Percentiles rank a stretch among this genome's conserved stretches.
phyloP scores from a whole-genome alignment of 2,329 filamentous ascomycete species.

The Pseudonectria foliicola region DNA sequence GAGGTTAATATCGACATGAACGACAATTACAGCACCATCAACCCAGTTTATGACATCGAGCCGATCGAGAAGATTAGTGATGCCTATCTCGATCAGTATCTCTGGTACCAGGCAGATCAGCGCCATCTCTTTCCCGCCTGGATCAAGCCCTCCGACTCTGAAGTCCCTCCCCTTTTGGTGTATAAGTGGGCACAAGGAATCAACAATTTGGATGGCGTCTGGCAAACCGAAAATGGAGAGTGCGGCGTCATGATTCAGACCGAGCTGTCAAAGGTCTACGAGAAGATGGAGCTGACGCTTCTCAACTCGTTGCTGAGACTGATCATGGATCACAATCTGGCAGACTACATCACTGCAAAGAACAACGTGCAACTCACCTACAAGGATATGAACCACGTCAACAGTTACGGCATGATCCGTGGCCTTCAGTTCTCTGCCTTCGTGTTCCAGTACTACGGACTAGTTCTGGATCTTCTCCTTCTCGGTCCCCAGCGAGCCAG shows the following conservation, averaged over 20 bases:
- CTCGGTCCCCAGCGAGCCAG: slow-evolving; percentile 93
- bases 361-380: slow-evolving; percentile 99
- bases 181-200: slow-evolving; percentile 99
- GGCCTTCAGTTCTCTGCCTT: slow-evolving; percentile 97
- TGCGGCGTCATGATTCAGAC: slow-evolving; percentile 99
- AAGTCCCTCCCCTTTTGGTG: slow-evolving; percentile 85
- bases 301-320: slow-evolving; percentile 86
- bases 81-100: slow-evolving; percentile 94
- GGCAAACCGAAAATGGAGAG: slow-evolving; percentile 88
- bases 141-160: slow-evolving; percentile 98
- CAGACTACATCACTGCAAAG: slow-evolving; percentile 98
- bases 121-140: slow-evolving; percentile 94
- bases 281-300: slow-evolving; percentile 96
- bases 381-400: slow-evolving; percentile 99
- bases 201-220: slow-evolving; percentile 93
- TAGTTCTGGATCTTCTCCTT: slow-evolving; percentile 87
- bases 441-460: slow-evolving; percentile 96
- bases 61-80: slow-evolving; percentile 99
- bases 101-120: slow-evolving; percentile 99
- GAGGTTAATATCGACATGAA: slow-evolving; percentile 99
- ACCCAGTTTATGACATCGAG: slow-evolving; percentile 97
- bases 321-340: slow-evolving; percentile 99
- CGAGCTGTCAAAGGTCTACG: slow-evolving; percentile 96
- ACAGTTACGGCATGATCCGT: slow-evolving; percentile 97
- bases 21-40: slow-evolving; percentile 98